Conservation (phyloP, 352 stramenopile genomes). For the Globisporangium spiculum region DNA sequence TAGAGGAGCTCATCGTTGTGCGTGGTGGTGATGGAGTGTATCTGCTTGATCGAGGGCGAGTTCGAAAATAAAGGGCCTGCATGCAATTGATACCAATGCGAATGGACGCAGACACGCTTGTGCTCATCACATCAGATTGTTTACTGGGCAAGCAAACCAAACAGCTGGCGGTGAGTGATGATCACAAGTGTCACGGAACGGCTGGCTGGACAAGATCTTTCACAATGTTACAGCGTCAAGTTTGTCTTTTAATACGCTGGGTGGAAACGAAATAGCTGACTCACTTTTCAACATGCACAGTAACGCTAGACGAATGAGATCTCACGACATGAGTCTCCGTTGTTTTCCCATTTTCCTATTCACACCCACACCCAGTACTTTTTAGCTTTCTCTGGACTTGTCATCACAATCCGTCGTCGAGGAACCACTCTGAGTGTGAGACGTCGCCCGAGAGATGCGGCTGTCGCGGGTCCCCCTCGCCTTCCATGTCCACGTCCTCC, state of each 20-base stretch:
- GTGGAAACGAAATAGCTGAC: not conserved
- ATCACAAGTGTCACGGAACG: not conserved
- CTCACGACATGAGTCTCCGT: not conserved
- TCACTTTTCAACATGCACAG: not conserved
- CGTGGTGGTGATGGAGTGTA: not conserved
- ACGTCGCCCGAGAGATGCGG: slow-evolving; percentile 39
- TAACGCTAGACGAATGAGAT: not conserved
- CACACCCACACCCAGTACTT: not conserved
- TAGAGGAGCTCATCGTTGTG: not conserved
- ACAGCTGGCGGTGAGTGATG: not conserved
- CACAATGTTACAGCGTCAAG: no score
- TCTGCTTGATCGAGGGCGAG: not conserved
- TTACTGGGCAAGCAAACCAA: not conserved
- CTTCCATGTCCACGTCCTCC: slow-evolving; percentile 54
- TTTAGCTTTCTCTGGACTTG: not conserved
- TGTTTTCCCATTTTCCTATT: not conserved
- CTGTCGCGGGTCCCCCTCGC: slow-evolving; percentile 18
- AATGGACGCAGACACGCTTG: not conserved
- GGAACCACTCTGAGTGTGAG: slow-evolving; percentile 53
- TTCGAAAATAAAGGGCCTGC: not conserved
- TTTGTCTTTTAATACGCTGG: no score
- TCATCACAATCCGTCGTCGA: slow-evolving; percentile 17
- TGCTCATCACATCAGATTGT: not conserved
- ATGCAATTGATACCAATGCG: not conserved
- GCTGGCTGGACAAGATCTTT: no score